Base-by-base conservation (phyloP, 2,329 filamentous ascomycete genomes). In the Fusarium pilosicola region DNA sequence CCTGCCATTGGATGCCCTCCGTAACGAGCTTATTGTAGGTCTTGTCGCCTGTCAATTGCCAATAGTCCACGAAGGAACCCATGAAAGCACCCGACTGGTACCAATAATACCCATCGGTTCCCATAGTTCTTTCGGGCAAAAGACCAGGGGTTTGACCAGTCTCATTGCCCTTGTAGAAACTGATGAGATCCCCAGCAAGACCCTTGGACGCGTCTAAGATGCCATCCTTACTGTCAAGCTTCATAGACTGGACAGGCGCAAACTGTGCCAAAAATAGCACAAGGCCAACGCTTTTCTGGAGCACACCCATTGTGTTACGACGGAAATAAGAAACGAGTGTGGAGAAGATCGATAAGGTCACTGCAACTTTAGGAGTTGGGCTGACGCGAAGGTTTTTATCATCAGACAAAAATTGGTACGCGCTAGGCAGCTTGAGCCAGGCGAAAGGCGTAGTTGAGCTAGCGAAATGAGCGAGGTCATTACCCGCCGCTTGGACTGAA, bases 31-130 rank as follows among this genome's bases (percentile, higher is more conserved):
- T 78, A 78, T 93, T 92, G 82, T 91, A 93, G 48, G 86, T 86
- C 5, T 83, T 79, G 79, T 93, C 91, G 55, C 90, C 90, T 1
- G 91, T 93, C 61, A 88, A 86, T 71, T 90, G 88, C 88, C 90
- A 92, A 80, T 94, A 94, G 80, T 93, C 91, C 42, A 94, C 84
- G 71, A 92, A 83, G 1, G 90, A 88, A 66, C 91, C 89, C 86
- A 92, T 92, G 81, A 94, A 85, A 32, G 90, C 89, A 46, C 90
- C 89, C 7, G 89, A 90, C 78, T 94, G 89, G 89, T 91, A 94
- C 91, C 91, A 94, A 84, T 92, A 93, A 79, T 91, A 92, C 68
- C 86, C 84, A 44, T 63, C 48, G 14, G 39, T 48, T 26, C 36
- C 36, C 26, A 11, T 9, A 59, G 85, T 86, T 3, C 12, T 20